These are phyloP conservation scores for Neonectria magnoliae DNA, from an alignment of 2,329 filamentous ascomycete genomes.

Conservation along the genomic window DNA sequence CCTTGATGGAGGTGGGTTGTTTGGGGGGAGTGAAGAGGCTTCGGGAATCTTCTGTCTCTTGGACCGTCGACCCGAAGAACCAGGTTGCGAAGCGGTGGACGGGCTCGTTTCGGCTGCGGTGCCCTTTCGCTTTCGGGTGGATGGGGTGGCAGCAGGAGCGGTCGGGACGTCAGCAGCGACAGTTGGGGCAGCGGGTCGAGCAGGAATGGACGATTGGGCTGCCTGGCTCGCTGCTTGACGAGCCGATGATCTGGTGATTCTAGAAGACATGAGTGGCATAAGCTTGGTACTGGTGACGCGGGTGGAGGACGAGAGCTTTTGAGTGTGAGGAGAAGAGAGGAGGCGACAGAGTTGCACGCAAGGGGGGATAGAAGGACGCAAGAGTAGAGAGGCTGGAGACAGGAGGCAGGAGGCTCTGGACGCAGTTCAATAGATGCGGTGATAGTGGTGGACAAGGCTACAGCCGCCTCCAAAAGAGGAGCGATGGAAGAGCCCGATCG, in stretches of 20 bases:
- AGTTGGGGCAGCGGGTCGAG: conserved; percentile 52
- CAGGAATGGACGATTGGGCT: conserved; percentile 57
- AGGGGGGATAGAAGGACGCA: conserved; percentile 28
- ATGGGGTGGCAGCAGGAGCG: conserved; percentile 54
- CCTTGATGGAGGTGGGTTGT: conserved; percentile 48
- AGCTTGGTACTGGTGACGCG: conserved; percentile 43
- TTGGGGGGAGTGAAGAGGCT: conserved; percentile 49
- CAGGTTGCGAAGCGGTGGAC: conserved; percentile 41
- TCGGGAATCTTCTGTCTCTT: conserved; percentile 77
- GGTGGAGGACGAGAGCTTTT: conserved; percentile 28
- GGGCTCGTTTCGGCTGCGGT: conserved; percentile 63
- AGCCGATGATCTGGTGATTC: conserved; percentile 94
- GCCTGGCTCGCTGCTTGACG: conserved; percentile 80
- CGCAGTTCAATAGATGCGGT: conserved; percentile 31
- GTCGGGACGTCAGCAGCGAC: conserved; percentile 52
- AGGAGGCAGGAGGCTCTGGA: conserved; percentile 28
- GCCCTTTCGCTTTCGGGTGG: conserved; percentile 81
- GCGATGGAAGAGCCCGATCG: conserved; percentile 9
- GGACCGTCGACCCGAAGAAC: conserved; percentile 65
- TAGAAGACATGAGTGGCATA: conserved; percentile 87
- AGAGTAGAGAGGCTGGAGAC: conserved; percentile 28
- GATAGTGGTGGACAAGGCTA: conserved; percentile 22
- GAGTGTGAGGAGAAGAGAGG: conserved; percentile 30
- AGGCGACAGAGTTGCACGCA: conserved; percentile 28
- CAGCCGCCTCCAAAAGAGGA: conserved; percentile 15